These are phyloP conservation scores for Symbiotaphrina buchneri DNA, from an alignment of 495 filamentous ascomycete genomes.

Conservation along the genomic window DNA sequence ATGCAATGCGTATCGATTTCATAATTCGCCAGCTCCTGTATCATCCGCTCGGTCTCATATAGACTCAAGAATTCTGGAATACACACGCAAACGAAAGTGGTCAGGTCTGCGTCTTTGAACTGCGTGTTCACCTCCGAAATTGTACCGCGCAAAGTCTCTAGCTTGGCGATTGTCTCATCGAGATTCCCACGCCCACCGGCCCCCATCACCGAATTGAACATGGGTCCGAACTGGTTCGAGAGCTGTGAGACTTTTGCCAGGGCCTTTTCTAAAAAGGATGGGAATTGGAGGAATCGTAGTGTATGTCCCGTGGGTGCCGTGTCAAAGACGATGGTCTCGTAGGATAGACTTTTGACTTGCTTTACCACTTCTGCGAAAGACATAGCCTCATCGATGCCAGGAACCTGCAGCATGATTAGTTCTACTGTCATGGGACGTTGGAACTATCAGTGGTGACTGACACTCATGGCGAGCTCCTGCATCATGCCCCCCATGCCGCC, in stretches of 20 bases:
- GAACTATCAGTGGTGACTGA: conserved; percentile 24
- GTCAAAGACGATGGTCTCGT: conserved; percentile 97
- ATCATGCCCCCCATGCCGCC: conserved; percentile 50
- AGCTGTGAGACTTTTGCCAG: conserved; percentile 90
- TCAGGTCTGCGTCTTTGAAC: conserved; percentile 91
- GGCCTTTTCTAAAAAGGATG: conserved; percentile 93
- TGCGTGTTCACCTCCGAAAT: conserved; percentile 93
- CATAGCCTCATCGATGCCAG: conserved; percentile 98
- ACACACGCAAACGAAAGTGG: conserved; percentile 95
- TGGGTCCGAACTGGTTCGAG: conserved; percentile 80
- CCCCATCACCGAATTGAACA: conserved; percentile 65
- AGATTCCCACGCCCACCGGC: conserved; percentile 67
- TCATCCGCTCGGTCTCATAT: conserved; percentile 99
- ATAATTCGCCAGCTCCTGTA: conserved; percentile 88
- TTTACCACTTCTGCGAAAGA: conserved; percentile 97
- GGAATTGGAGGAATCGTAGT: conserved; percentile 95
- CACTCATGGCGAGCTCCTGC: conserved; percentile 48
- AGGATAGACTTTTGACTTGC: conserved; percentile 97
- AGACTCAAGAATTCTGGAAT: conserved; percentile 94
- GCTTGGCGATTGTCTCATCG: conserved; percentile 75
- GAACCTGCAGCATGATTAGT: conserved; percentile 37
- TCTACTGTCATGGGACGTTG: conserved; percentile 7
- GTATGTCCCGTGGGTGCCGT: conserved; percentile 98
- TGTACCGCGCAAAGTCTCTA: conserved; percentile 78
- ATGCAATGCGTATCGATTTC: conserved; percentile 92